Conservation (phyloP, 495 filamentous ascomycete species). For the Podospora comata region DNA sequence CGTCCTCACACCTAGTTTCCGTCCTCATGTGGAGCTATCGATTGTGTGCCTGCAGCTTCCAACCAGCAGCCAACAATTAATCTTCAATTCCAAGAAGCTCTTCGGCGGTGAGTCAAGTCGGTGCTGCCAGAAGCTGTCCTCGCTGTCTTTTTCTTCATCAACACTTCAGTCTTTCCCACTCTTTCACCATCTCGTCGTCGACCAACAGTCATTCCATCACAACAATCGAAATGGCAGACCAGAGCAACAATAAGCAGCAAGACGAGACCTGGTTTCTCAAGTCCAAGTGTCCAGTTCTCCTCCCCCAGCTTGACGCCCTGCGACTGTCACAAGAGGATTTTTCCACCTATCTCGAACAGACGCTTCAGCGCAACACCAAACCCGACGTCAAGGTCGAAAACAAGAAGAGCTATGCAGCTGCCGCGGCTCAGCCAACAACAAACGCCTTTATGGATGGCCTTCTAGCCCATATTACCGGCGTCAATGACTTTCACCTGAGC, state of each 20-base stretch:
- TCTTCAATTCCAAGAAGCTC: too few species aligned
- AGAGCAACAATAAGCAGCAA: background rate
- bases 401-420: background rate
- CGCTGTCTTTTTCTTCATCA: background rate
- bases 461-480: conserved; percentile 12
- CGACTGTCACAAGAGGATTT: conserved; percentile 31
- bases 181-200: background rate
- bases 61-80: background rate
- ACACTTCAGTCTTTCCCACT: background rate
- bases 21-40: background rate
- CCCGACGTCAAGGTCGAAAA: background rate
- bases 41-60: background rate
- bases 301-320: conserved; percentile 36
- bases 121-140: background rate
- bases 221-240: background rate
- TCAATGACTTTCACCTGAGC: conserved; percentile 2
- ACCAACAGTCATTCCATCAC: background rate
- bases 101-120: too few species aligned
- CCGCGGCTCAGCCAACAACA: background rate
- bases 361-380: conserved; percentile 14
- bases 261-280: conserved; percentile 35
- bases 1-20: background rate
- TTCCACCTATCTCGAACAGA: conserved; percentile 22
- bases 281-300: conserved; percentile 38
- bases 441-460: conserved; percentile 31